phyloP scores from a whole-genome alignment of 1,139 yeast species.

The Candida dubliniensis region DNA sequence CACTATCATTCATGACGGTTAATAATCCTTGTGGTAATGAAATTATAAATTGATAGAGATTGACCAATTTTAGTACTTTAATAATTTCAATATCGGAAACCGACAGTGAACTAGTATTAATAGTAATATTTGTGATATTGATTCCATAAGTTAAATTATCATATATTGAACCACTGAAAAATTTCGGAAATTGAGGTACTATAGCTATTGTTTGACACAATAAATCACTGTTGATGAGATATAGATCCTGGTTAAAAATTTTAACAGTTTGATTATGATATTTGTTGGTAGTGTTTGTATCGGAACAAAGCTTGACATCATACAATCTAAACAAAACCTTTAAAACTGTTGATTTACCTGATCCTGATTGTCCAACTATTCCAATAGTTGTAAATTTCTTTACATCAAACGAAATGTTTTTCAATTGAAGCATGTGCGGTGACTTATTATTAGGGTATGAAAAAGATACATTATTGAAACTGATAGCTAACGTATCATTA shows the following conservation, averaged over 20 bases:
- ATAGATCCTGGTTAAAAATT: conserved; percentile 44
- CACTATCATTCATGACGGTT: conserved; percentile 53
- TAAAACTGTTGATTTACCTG: conserved; percentile 74
- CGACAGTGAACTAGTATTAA: too few relatives aligned
- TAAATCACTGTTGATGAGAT: conserved; percentile 44
- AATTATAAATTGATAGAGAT: conserved; percentile 51
- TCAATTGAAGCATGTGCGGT: conserved; percentile 27
- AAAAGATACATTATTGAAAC: conserved; percentile 48
- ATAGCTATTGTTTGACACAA: conserved; percentile 56
- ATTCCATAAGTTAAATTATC: conserved; percentile 68
- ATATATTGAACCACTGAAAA: conserved; percentile 65
- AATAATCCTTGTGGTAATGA: conserved; percentile 57
- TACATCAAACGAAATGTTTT: conserved; percentile 41
- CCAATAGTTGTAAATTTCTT: conserved; percentile 54
- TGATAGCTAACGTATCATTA: conserved; percentile 23
- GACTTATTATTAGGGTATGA: conserved; percentile 37
- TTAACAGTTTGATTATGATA: conserved; percentile 23
- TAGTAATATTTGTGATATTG: too few relatives aligned
- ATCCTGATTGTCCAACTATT: conserved; percentile 74
- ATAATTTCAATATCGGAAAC: conserved; percentile 28
- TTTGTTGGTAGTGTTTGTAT: neutral
- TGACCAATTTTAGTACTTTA: conserved; percentile 44
- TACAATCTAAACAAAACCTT: conserved; percentile 56
- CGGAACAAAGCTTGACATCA: conserved; percentile 23
- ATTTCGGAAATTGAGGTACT: conserved; percentile 66